A percentile compares a stretch with the other conserved stretches of the same genome.
Evolutionary conservation across 2,329 filamentous ascomycete species (phyloP).

Genomic region (Penicillium verrucosum): DNA sequence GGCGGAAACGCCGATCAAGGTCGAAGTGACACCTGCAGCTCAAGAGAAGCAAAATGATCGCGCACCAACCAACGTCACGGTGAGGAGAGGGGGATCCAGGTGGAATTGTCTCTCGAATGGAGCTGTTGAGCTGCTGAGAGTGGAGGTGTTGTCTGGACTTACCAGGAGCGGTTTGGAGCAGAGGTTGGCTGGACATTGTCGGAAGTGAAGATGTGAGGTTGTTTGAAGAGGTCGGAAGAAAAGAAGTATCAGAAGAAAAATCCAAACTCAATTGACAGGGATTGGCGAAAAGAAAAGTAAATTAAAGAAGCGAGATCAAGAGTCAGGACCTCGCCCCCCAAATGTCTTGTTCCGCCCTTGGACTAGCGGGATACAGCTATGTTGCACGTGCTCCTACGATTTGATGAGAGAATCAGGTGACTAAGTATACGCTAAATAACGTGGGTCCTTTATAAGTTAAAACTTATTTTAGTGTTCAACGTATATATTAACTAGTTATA

Average conservation of each 20-base stretch:
- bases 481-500: neutral
- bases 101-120: neutral
- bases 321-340: neutral
- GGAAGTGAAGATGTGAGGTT: slow-evolving; percentile 1
- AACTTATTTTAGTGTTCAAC: neutral
- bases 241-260: neutral
- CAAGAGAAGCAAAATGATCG: neutral
- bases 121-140: neutral
- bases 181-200: slow-evolving; percentile 90
- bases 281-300: neutral
- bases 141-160: slow-evolving; percentile 31
- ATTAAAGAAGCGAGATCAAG: neutral
- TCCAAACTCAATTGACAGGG: neutral
- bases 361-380: slow-evolving; percentile 18
- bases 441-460: neutral
- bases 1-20: too few species aligned
- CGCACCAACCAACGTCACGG: neutral
- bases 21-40: too few species aligned
- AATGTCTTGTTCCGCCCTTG: slow-evolving; percentile 7
- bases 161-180: slow-evolving; percentile 92
- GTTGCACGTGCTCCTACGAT: slow-evolving; percentile 20
- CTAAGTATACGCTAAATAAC: neutral
- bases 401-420: slow-evolving; percentile 15
- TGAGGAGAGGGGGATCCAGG: neutral
- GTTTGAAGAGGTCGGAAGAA: slow-evolving; percentile 11